Evolutionary conservation across 2,329 filamentous ascomycete species (phyloP), one percentile per base, ranked within the genome.

Genomic region (Aspergillus neotritici): DNA sequence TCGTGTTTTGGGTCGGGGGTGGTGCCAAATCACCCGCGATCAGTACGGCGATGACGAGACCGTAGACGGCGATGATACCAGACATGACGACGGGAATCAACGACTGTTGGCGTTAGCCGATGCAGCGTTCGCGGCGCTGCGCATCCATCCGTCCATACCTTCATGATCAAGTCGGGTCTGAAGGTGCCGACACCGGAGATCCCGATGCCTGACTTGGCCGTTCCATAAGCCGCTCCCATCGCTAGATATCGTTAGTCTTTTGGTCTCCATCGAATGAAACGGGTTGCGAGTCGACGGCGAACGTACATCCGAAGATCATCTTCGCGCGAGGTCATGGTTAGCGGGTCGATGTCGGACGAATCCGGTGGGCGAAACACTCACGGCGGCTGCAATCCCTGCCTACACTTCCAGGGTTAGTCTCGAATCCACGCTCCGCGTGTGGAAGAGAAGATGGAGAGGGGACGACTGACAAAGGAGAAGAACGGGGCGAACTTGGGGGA

Each of bases 31-130:
- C 88, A 68, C 88, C 85, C 43, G 89, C 87, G 66, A 98, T 98
- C 56, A 98, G 80, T 62, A 98, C 93, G 13, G 91, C 86, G 56
- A 98, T 90, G 61, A 98, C 93, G 57, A 98, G 86, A 40, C 90
- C 87, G 73, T 98, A 98, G 55, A 98, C 93, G 46, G 93, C 93
- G 62, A 98, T 88, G 65, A 98, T 98, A 80, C 93, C 93, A 58
- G 93, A 94, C 93, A 98, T 98, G 75, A 98, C 71, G 41, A 75
- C 72, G 25, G 72, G 72, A 40, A 75, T 73, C 35, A 75, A 61
- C 29, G 71, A 74, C 71, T 74, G 50, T 40, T 28, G 21, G n/a
- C 8, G 49, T 63, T 46, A 62, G 56, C 42, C 33, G 47, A 14
- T 15, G 5, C 7, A 31, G 13, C 4, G 12, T 4, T 4, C 2